These are phyloP conservation scores for Penicillium atrosanguineum DNA, from an alignment of 495 filamentous ascomycete genomes.

Conservation along the genomic window DNA sequence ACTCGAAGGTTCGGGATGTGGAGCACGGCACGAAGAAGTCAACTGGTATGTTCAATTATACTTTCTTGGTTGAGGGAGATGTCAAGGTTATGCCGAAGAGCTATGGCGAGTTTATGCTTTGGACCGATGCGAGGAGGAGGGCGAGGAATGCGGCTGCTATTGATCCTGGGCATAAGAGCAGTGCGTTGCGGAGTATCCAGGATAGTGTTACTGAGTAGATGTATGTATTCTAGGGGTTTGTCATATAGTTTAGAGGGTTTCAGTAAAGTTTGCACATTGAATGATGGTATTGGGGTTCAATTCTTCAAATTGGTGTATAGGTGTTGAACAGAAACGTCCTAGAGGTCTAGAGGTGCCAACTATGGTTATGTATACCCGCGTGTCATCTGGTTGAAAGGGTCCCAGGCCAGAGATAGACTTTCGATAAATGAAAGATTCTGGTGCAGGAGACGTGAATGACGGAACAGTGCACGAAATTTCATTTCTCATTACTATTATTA, in stretches of 20 bases:
- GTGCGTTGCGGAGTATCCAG: conserved; percentile 37
- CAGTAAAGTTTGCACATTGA: not conserved
- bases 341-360: no score
- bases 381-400: no score
- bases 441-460: no score
- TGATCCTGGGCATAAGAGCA: conserved; percentile 34
- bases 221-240: not conserved
- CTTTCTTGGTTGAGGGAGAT: conserved; percentile 71
- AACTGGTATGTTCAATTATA: conserved; percentile 84
- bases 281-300: no score
- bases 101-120: conserved; percentile 78
- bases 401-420: no score
- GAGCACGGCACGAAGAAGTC: conserved; percentile 73
- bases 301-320: no score
- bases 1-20: conserved; percentile 73
- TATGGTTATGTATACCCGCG: no score
- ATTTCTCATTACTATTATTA: no score
- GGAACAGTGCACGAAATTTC: no score
- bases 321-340: no score
- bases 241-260: not conserved
- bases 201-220: conserved; percentile 49
- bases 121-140: conserved; percentile 67
- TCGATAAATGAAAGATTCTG: no score
- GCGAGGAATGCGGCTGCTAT: conserved; percentile 45
- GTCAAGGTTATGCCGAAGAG: conserved; percentile 72